phyloP scores from a whole-genome alignment of 106 monocot genomes.

The Platanthera zijinensis region DNA sequence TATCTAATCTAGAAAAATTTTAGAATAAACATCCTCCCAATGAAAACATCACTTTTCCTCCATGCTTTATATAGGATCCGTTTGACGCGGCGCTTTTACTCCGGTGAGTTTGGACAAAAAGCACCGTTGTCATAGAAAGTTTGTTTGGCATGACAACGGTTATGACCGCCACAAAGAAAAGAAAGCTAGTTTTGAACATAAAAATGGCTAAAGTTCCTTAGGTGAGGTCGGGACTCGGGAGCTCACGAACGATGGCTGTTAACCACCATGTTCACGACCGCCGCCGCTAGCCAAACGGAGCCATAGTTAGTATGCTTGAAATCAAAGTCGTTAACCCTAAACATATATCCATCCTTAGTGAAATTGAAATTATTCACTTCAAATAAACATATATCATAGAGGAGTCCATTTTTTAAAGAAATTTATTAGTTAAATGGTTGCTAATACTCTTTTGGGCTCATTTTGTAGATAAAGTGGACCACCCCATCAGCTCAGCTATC shows the following conservation, averaged over 20 bases:
- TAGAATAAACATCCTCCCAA: background rate
- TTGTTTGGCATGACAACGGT: too few species aligned
- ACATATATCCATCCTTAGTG: background rate
- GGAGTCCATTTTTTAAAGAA: background rate
- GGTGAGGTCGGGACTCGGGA: too few species aligned
- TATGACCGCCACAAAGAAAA: too few species aligned
- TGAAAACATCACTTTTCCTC: background rate
- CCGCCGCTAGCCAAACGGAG: too few species aligned
- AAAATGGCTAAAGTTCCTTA: too few species aligned
- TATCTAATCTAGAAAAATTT: background rate
- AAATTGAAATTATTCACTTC: background rate
- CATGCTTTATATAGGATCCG: too few species aligned
- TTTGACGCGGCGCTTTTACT: background rate
- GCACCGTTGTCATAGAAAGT: background rate
- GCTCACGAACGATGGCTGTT: too few species aligned
- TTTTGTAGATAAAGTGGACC: conserved; percentile 62
- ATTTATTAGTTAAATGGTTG: background rate
- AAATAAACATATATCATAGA: background rate
- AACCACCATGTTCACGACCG: too few species aligned
- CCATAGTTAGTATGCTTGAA: background rate
- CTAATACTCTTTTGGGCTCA: background rate
- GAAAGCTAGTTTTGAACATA: too few species aligned
- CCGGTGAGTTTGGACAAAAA: background rate
- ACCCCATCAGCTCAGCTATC: conserved; percentile 62
- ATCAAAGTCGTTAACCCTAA: background rate